phyloP scores from a whole-genome alignment of 2,329 filamentous ascomycete genomes.

The Cladosporium sp. region DNA sequence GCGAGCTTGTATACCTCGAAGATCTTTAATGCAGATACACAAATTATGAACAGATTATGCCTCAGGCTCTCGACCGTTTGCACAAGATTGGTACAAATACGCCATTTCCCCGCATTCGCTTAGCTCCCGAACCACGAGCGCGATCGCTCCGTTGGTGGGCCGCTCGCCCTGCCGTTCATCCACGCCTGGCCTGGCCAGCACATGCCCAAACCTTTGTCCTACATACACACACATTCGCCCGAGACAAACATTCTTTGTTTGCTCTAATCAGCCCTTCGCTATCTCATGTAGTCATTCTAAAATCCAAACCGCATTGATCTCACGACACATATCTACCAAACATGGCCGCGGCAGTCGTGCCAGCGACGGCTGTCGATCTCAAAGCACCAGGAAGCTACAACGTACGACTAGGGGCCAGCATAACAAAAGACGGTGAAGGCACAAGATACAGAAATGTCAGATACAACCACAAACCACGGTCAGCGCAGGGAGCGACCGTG shows the following conservation, averaged over 20 bases:
- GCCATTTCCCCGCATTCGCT: neutral
- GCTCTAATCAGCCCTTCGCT: neutral
- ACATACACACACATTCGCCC: neutral
- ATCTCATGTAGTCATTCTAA: neutral
- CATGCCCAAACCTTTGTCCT: neutral
- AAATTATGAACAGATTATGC: neutral
- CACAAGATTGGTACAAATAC: neutral
- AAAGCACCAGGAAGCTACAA: constrained; percentile 23
- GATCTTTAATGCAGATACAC: too few relatives aligned
- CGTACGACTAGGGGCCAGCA: constrained; percentile 28
- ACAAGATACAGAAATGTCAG: constrained; percentile 23
- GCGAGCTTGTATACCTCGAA: too few relatives aligned
- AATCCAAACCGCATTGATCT: neutral
- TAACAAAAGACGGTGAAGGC: constrained; percentile 16
- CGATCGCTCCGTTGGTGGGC: constrained; percentile 2
- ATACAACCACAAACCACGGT: constrained; percentile 44
- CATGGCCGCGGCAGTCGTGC: constrained; percentile 22
- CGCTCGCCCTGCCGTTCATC: constrained; percentile 3
- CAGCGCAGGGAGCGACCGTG: constrained; percentile 20
- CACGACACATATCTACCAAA: neutral
- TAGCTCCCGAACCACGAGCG: neutral
- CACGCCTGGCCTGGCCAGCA: neutral
- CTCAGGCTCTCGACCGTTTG: neutral
- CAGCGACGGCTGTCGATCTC: constrained; percentile 24
- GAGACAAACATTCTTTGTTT: constrained; percentile 7